phyloP scores from a whole-genome alignment of 73 alveolate genomes.

The Paramecium sonneborni region DNA sequence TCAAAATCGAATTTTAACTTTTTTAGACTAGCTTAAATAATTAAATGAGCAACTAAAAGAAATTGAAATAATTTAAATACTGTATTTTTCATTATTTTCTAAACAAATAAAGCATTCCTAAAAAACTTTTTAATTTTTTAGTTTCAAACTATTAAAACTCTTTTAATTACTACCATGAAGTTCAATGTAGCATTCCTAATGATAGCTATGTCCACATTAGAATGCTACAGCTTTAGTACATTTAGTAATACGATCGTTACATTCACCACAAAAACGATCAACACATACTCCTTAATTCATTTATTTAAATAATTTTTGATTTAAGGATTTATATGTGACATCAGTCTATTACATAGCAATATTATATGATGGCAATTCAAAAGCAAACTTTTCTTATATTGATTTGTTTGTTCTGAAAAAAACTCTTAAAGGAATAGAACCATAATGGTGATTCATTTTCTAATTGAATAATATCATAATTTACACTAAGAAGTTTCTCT shows the following conservation, averaged over 20 bases:
- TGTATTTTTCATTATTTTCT: conserved; percentile 1
- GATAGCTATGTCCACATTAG: conserved; percentile 29
- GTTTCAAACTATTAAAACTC: conserved; percentile 25
- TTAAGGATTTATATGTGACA: not conserved
- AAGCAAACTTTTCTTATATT: not conserved
- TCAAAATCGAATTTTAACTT: not conserved
- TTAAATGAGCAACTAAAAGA: not conserved
- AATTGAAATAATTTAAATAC: not conserved
- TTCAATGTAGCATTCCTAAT: conserved; percentile 43
- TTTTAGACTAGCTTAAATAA: not conserved
- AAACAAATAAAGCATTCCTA: conserved; percentile 33
- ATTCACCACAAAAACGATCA: not conserved
- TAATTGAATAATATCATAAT: not conserved
- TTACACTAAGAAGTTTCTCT: not conserved
- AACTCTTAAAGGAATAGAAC: conserved; percentile 12
- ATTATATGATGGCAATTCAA: not conserved
- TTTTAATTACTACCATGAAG: not conserved
- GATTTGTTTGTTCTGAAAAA: conserved; percentile 3
- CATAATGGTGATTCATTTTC: conserved; percentile 48
- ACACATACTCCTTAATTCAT: not conserved
- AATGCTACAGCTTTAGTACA: conserved; percentile 14
- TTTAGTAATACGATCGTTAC: not conserved
- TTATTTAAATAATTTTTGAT: not conserved
- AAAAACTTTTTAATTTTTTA: not conserved
- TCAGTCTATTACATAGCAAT: not conserved